Percentiles rank a stretch among this genome's conserved stretches.
Conservation (phyloP, 202 grass and related monocot genomes). For the Setaria viridis region DNA sequence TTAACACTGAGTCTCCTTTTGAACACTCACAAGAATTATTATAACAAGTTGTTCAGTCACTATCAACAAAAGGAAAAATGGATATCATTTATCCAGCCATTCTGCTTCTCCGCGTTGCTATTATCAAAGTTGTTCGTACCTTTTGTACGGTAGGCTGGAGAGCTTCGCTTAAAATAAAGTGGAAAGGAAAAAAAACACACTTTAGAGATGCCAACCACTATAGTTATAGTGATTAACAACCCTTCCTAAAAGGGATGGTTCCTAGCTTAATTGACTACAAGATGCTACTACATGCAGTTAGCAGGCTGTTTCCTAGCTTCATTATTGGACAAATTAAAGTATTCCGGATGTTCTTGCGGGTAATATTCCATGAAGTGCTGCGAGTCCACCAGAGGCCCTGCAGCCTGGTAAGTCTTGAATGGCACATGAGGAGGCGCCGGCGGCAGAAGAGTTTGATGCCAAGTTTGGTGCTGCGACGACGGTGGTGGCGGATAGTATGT, state of each 20-base stretch:
- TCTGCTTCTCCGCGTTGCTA: not conserved
- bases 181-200: not conserved
- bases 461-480: not conserved
- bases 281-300: not conserved
- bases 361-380: not conserved
- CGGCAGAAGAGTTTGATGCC: not conserved
- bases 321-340: not conserved
- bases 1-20: not conserved
- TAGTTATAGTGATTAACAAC: not conserved
- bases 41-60: not conserved
- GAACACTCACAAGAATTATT: not conserved
- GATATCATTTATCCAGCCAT: not conserved
- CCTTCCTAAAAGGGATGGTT: not conserved
- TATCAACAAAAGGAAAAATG: not conserved
- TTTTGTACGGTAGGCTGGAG: not conserved
- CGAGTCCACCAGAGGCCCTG: not conserved
- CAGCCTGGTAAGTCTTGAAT: not conserved
- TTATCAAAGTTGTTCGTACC: not conserved
- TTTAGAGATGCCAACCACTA: not conserved
- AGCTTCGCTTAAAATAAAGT: not conserved
- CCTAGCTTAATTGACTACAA: not conserved
- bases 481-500: not conserved
- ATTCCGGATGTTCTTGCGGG: not conserved
- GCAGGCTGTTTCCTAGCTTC: not conserved
- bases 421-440: not conserved